A percentile compares a stretch with the other conserved stretches of the same genome.
Conservation (phyloP, 345 rosid genomes). For the Erodium maritimum region DNA sequence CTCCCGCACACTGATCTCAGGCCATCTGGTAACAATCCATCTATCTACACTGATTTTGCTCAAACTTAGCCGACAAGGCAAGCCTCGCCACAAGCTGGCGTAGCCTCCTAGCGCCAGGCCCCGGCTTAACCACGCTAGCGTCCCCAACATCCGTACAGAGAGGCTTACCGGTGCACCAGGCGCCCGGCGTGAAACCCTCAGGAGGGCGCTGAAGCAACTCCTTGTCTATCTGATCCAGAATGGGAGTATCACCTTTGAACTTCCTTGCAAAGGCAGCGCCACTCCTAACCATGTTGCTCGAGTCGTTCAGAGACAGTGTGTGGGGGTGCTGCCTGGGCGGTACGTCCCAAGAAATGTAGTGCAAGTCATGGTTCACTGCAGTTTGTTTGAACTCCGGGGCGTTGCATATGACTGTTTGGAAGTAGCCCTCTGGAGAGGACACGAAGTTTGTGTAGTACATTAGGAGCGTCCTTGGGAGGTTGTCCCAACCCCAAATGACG, state of each 20-base stretch:
- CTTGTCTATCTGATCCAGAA: slow-evolving; percentile 56
- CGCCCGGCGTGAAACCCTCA: slow-evolving; percentile 78
- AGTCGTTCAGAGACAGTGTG: slow-evolving; percentile 60
- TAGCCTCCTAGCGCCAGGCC: slow-evolving; percentile 66
- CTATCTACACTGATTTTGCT: slow-evolving; percentile 70
- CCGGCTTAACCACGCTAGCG: slow-evolving; percentile 47
- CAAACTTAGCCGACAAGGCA: slow-evolving; percentile 29
- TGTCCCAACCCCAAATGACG: slow-evolving; percentile 98
- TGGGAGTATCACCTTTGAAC: slow-evolving; percentile 42
- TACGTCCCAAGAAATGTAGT: slow-evolving; percentile 87
- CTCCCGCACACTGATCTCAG: no score
- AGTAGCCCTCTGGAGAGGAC: slow-evolving; percentile 96
- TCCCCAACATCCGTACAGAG: slow-evolving; percentile 61
- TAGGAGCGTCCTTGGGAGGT: slow-evolving; percentile 74
- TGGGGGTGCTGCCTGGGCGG: slow-evolving; percentile 95
- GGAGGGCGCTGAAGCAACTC: slow-evolving; percentile 52
- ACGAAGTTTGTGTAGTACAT: slow-evolving; percentile 94
- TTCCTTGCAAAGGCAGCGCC: slow-evolving; percentile 89
- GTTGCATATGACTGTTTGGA: slow-evolving; percentile 18
- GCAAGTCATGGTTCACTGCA: slow-evolving; percentile 78
- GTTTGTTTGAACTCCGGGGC: slow-evolving; percentile 63
- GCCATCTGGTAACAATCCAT: no score
- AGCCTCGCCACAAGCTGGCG: slow-evolving; percentile 45
- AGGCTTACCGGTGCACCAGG: slow-evolving; percentile 78
- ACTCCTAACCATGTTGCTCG: slow-evolving; percentile 47